Evolutionary conservation across 1,284 basidiomycete species (phyloP).

Genomic region (Fomitiporia mediterranea): DNA sequence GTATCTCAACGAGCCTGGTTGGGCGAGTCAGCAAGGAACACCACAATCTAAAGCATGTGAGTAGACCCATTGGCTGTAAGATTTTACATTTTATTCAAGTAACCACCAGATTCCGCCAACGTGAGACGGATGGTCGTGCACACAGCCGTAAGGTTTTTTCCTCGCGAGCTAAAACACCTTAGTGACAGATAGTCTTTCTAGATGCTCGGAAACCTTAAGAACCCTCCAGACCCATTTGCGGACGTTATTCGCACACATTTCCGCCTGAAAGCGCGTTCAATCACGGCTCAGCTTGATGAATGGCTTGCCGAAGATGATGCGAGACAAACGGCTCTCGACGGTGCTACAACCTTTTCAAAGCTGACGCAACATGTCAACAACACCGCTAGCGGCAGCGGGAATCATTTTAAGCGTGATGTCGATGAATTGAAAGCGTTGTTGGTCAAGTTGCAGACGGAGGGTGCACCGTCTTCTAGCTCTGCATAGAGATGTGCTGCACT

Average conservation of each 20-base stretch:
- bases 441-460: conserved; percentile 36
- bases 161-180: conserved; percentile 2
- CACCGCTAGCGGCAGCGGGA: conserved; percentile 43
- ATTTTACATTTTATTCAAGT: conserved; percentile 15
- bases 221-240: conserved; percentile 75
- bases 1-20: conserved; percentile 86
- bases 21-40: conserved; percentile 68
- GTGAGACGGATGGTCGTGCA: conserved; percentile 83
- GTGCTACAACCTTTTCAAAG: conserved; percentile 34
- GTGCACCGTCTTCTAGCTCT: conserved; percentile 1
- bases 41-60: conserved; percentile 69
- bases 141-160: conserved; percentile 60
- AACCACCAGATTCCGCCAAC: conserved; percentile 69
- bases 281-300: conserved; percentile 70
- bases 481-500: not conserved
- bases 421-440: conserved; percentile 61
- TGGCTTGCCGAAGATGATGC: conserved; percentile 77
- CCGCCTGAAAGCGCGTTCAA: conserved; percentile 71
- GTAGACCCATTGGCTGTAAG: not conserved
- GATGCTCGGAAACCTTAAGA: conserved; percentile 83
- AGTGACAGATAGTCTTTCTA: conserved; percentile 28
- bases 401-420: conserved; percentile 61
- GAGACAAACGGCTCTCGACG: conserved; percentile 47
- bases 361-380: conserved; percentile 25
- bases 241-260: conserved; percentile 87